Percentiles rank a stretch among this genome's conserved stretches.
Evolutionary conservation across 2,329 filamentous ascomycete species (phyloP).

Genomic region (Alternaria dauci): DNA sequence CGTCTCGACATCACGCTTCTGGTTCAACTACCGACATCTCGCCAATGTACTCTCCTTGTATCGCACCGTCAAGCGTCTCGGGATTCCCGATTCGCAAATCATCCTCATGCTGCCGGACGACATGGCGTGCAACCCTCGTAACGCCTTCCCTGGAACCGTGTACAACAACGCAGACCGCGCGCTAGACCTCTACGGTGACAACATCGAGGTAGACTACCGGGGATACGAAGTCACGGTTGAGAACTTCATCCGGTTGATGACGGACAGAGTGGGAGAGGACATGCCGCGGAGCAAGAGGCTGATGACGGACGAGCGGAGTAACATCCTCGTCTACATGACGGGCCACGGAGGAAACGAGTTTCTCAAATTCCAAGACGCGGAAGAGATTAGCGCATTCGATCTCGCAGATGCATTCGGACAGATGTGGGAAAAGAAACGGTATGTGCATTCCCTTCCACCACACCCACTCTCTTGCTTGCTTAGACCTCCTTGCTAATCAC

Average conservation of each 20-base stretch:
- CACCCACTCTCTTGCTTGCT: too few relatives aligned
- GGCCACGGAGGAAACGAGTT: conserved; percentile 98
- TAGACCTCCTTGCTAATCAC: conserved; percentile 4
- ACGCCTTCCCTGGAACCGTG: conserved; percentile 95
- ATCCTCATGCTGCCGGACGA: conserved; percentile 99
- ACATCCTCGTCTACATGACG: conserved; percentile 99
- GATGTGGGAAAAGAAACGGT: conserved; percentile 99
- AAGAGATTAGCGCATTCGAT: conserved; percentile 97
- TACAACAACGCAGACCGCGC: conserved; percentile 98
- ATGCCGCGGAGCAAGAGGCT: conserved; percentile 94
- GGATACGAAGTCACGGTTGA: conserved; percentile 99
- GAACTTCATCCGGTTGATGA: conserved; percentile 95
- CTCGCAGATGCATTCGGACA: conserved; percentile 97
- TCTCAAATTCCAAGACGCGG: conserved; percentile 96
- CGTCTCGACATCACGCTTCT: conserved; percentile 98
- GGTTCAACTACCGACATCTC: conserved; percentile 99
- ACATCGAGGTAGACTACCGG: conserved; percentile 98
- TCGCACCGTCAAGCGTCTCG: conserved; percentile 95
- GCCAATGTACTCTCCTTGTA: conserved; percentile 98
- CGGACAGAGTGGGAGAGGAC: conserved; percentile 91
- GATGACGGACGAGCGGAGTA: conserved; percentile 92
- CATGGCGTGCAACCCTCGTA: conserved; percentile 99
- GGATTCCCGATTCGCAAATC: conserved; percentile 97
- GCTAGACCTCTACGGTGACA: conserved; percentile 96
- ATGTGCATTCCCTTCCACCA: conserved; percentile 19